Base-by-base conservation (phyloP, 306 rosid species). In the Cucurbita maxima region DNA sequence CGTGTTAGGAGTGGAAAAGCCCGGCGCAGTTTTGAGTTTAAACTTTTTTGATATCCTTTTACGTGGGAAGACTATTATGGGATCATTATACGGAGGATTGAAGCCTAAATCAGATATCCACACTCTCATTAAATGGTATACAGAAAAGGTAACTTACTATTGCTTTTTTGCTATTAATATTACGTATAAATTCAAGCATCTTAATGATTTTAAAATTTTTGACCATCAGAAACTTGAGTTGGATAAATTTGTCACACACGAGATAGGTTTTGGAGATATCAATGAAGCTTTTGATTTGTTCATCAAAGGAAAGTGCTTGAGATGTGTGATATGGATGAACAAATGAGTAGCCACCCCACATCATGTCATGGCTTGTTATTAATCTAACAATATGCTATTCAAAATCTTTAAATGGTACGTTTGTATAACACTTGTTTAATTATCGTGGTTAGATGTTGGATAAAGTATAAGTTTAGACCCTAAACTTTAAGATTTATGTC, bases 231-330 rank as follows among this genome's bases (percentile, higher is more conserved):
- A 92, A 72, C 86, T 87, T 68, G 84, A 78, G 45, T 79, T 89
- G 84, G 97, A 92, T 78, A 85, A 86, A 37, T 92, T 89, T 82
- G 89, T 88, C 6, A 86, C 96, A 15, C 95, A 88, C 16, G 92
- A 89, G 66, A 61, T 85, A 52, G 77, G 48, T 67, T 89, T 92
- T 50, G 80, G 88, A 54, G 95, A 92, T 69, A 92, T 88, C 78
- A 89, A 89, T 45, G 81, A 81, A 76, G 97, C 97, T 73, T 92
- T 92, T 73, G 82, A 87, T 79, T 82, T 89, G 55, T 83, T 92
- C 20, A 58, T 75, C 41, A 78, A 83, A 79, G 96, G 95, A 19
- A 45, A 69, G 30, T 45, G 57, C 74, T 50, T 44, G 70, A 69
- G 74, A 50, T 69, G 57, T 30, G 54, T 69, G 11, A 25, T 69